These are phyloP conservation scores for Closterium sp. DNA, from an alignment of 139 green algal species.

Conservation along the genomic window DNA sequence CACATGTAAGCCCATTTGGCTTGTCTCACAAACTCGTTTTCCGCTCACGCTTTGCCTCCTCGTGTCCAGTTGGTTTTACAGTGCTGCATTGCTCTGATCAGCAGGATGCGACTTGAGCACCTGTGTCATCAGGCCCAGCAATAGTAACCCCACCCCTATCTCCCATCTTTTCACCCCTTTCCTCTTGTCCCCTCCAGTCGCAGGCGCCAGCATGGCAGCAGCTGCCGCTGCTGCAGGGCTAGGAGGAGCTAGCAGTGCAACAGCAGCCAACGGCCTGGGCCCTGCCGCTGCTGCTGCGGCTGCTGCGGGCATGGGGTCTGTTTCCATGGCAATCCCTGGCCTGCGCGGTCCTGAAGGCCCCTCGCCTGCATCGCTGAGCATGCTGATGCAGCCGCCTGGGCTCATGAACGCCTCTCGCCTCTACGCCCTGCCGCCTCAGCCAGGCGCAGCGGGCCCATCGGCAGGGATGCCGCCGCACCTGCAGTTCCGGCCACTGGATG, in stretches of 20 bases:
- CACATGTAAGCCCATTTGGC: not conserved
- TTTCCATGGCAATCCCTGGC: not conserved
- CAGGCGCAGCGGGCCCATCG: not conserved
- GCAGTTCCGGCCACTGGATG: not conserved
- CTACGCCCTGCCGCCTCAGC: not conserved
- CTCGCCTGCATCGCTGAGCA: not conserved
- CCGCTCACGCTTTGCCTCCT: not conserved
- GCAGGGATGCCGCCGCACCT: not conserved
- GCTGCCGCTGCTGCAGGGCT: slow-evolving; percentile 4
- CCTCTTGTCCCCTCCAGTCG: not conserved
- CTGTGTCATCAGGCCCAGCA: not conserved
- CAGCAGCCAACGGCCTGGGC: not conserved
- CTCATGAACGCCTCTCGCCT: not conserved
- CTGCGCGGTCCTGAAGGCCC: not conserved
- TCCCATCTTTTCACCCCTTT: not conserved
- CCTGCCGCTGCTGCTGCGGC: not conserved
- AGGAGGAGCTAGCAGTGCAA: slow-evolving; percentile 4
- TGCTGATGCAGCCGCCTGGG: not conserved
- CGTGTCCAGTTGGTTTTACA: too few species aligned
- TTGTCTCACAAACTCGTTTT: too few species aligned
- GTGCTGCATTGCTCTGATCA: too few species aligned
- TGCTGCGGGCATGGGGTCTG: not conserved
- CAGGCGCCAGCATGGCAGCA: slow-evolving; percentile 1
- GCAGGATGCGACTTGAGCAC: not conserved
- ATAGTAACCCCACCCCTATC: not conserved